These are phyloP conservation scores for Schizothecium vesticola DNA, from an alignment of 495 filamentous ascomycete genomes.

Conservation along the genomic window DNA sequence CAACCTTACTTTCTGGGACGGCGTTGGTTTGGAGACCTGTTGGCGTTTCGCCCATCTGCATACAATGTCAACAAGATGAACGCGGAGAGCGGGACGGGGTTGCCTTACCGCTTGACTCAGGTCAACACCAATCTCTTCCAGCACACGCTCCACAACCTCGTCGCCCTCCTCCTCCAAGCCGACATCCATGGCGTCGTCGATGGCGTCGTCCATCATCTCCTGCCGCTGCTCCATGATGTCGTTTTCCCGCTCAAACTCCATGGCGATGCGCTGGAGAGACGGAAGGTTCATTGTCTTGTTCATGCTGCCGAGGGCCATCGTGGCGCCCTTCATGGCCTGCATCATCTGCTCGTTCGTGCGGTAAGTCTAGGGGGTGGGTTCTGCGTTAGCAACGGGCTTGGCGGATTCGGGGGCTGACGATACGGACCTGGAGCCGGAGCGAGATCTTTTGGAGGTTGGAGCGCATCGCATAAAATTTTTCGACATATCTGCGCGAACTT, in stretches of 20 bases:
- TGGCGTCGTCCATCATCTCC: constrained; percentile 99
- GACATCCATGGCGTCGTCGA: constrained; percentile 93
- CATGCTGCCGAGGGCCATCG: constrained; percentile 87
- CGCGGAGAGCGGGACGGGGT: background rate
- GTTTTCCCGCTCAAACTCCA: constrained; percentile 99
- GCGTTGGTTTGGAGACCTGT: constrained; percentile 58
- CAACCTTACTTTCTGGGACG: constrained; percentile 59
- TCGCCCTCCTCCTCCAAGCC: constrained; percentile 89
- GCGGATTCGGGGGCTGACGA: background rate
- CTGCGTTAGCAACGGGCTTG: constrained; percentile 8
- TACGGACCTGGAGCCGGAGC: constrained; percentile 79
- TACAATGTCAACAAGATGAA: constrained; percentile 18
- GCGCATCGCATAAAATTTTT: constrained; percentile 97
- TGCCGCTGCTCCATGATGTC: constrained; percentile 98
- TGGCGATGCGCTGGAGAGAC: constrained; percentile 89
- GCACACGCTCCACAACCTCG: constrained; percentile 89
- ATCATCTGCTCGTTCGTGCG: constrained; percentile 99
- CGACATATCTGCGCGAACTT: constrained; percentile 63
- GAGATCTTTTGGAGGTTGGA: constrained; percentile 95
- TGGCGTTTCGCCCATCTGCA: constrained; percentile 73
- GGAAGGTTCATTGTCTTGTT: constrained; percentile 97
- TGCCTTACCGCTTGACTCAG: constrained; percentile 73
- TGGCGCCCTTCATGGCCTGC: constrained; percentile 98
- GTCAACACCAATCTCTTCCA: constrained; percentile 96
- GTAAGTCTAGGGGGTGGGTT: constrained; percentile 60